Evolutionary conservation across 179 eudicot genomes (phyloP), one percentile per base, ranked within the genome.

Genomic region (Beta macrorhiza): DNA sequence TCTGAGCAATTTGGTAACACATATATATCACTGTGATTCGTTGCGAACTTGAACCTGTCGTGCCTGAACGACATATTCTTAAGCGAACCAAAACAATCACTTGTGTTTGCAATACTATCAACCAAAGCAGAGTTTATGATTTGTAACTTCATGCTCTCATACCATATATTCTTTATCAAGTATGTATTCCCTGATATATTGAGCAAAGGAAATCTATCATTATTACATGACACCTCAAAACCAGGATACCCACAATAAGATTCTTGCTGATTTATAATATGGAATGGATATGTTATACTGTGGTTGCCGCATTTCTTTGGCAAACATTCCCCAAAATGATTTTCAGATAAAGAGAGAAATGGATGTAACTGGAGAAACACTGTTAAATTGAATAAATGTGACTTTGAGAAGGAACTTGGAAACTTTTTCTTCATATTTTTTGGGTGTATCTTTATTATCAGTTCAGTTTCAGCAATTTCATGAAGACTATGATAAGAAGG

Each of bases 191-290:
- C 82, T 29, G 87, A 84, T 15, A 84, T 73, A 53, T 84, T 78
- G 0, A 84, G 15, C 64, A 74, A 16, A 11, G 72, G 67, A 42
- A 59, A 1, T 0, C 37, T 7, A 9, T 32, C 80, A 20, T 59
- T 49, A 19, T 67, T 52, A 16, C 87, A 81, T 8, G 37, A n/a
- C 0, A 84, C 76, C 72, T 74, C 87, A 67, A 84, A 84, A 12
- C 87, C 84, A 73, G 84, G 84, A 49, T 73, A 78, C 29, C 87
- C 84, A 81, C 87, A 84, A 32, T 81, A 74, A 32, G 79, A 14
- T 5, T 78, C 19, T 16, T 84, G 84, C 59, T 78, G 42, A 17
- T 37, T 20, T 25, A 8, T 0, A 6, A 84, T 51, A 63, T 78
- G n/a, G 2, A 84, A 84, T 1, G 87, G 83, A 32, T 67, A 84